Base-by-base conservation (phyloP, 345 rosid species). In the Xanthoceras sorbifolium region DNA sequence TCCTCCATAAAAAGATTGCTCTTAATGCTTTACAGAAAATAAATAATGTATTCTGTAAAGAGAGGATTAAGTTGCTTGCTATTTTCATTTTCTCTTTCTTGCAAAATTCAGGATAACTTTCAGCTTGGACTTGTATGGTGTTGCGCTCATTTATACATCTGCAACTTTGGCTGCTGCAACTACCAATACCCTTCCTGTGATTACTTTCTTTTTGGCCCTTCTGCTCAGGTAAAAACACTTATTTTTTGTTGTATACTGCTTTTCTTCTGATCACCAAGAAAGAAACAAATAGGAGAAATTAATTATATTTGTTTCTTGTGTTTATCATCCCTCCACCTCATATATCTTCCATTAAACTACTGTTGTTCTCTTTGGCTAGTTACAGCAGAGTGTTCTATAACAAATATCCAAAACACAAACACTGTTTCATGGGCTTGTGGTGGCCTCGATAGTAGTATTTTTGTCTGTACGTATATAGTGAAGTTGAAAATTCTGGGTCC, bases 201-300 rank as follows among this genome's bases (percentile, higher is more conserved):
- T 95, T 72, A 95, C 99, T 72, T 93, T 95, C 87, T 85, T 95
- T 84, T 85, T 95, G 77, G 99, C 99, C 8, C 82, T 95, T 71
- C 50, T 89, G 38, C 87, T 93, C 75, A 82, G 94, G 99, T 91
- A 84, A 71, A 2, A 6, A 60, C 48, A 36, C 42, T 20, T 0
- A 6, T 15, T 34, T 4, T 31, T 54, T 54, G 22, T 54, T n/a
- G n/a, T n/a, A n/a, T n/a, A n/a, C n/a, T n/a, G n/a, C n/a, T n/a
- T n/a, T n/a, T n/a, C 42, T 38, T 38, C 17, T 46, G 52, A 14
- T 14, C 18, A 11, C 52, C 52, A 12, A 46, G 17, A 46, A 46
- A 0, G 52, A 46, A 46, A 14, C 17, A 11, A 46, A 46, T 17
- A 46, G 17, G 52, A 14, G 52, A 14, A 12, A 46, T 46, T 46